Base-by-base conservation (phyloP, 257 asterid genomes). In the Pogostemon cablin region DNA sequence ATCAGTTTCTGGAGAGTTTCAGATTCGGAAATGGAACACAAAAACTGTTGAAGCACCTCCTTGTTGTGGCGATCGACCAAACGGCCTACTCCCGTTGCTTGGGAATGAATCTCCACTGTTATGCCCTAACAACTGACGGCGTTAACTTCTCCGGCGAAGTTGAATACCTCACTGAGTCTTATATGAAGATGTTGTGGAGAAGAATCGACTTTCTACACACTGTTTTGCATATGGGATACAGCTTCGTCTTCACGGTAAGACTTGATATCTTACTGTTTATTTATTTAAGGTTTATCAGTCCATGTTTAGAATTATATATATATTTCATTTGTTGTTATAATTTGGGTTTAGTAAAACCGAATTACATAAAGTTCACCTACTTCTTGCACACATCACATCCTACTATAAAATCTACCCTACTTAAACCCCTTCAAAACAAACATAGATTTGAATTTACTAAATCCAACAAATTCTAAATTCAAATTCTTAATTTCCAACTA, bases 181-280 rank as follows among this genome's bases (percentile, higher is more conserved):
- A 88, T 38, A 37, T 86, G 76, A 81, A 81, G 69, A 84, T 88
- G 89, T 73, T 86, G 85, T 86, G 92, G 96, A 78, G 79, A 61
- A 83, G 84, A 74, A 86, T 86, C 39, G 81, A 84, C 55, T 84
- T 88, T 62, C 79, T 82, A 6, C 83, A 69, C 6, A 37, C 3
- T 4, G 85, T 84, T 72, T 90, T 88, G 10, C 65, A 81, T n/a
- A 6, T 68, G 75, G 92, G 92, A 32, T 88, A 71, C 49, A 74
- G 77, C 62, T 88, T 88, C 73, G 61, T 88, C 47, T 88, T 86
- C 78, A 82, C 92, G 76, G 95, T 87, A 81, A n/a, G 5, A 41
- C 44, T 4, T 4, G 44, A 41, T 4, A 40, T 25, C 32, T 25
- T 25, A 25, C 32, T 25, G 32, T 25, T 25, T 25, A 25, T 25